These are phyloP conservation scores for Drosera capensis DNA, from an alignment of 148 eudicot species.

Conservation along the genomic window DNA sequence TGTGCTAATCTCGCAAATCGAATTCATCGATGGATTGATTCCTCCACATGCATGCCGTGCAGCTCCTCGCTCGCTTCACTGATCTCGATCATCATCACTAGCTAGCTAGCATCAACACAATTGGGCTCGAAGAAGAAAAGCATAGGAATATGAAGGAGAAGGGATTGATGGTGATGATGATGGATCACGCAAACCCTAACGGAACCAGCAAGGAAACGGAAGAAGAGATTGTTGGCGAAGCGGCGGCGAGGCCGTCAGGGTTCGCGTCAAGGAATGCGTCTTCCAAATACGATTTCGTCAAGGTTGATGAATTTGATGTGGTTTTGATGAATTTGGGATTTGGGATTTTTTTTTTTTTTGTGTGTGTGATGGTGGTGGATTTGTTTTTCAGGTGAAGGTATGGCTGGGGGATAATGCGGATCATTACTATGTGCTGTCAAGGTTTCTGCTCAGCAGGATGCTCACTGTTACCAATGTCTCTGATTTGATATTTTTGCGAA, in stretches of 20 bases:
- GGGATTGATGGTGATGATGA: conserved; percentile 27
- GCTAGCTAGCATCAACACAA: too few species aligned
- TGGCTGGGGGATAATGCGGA: conserved; percentile 98
- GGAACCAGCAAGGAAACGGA: conserved; percentile 9
- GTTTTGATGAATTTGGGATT: neutral
- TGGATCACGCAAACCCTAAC: conserved; percentile 13
- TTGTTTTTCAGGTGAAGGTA: conserved; percentile 56
- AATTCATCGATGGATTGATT: too few species aligned
- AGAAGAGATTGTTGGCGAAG: conserved; percentile 21
- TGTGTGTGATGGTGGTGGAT: neutral
- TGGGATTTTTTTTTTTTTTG: neutral
- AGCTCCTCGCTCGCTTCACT: too few species aligned
- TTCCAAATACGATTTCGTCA: conserved; percentile 96
- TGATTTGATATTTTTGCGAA: neutral
- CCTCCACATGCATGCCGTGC: too few species aligned
- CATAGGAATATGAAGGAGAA: conserved; percentile 47
- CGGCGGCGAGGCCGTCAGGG: conserved; percentile 11
- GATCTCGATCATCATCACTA: too few species aligned
- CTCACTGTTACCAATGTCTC: conserved; percentile 87
- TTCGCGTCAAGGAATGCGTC: conserved; percentile 70
- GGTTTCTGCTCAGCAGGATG: conserved; percentile 96
- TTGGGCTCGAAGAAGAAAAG: neutral
- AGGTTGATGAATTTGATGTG: conserved; percentile 24
- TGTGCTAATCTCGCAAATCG: too few species aligned
- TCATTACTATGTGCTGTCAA: conserved; percentile 91